Conservation (phyloP, 441 rosid genomes). For the Dalechampia spathulata region DNA sequence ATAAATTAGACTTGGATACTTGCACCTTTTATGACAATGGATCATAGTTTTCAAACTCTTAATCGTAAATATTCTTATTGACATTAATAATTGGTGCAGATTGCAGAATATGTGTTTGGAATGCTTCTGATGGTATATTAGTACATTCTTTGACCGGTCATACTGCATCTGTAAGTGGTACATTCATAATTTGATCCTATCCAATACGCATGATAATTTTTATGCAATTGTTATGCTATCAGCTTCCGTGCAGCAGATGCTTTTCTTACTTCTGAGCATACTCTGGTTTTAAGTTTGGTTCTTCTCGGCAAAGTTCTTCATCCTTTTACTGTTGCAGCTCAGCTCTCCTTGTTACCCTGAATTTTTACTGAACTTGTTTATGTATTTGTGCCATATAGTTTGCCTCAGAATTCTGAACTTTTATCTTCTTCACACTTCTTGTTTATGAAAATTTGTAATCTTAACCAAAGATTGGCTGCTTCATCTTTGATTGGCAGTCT, state of each 20-base stretch:
- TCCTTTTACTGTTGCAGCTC: conserved; percentile 8
- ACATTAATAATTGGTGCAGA: conserved; percentile 40
- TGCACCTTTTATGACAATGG: neutral
- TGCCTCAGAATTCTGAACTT: neutral
- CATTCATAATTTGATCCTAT: conserved; percentile 5
- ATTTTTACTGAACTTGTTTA: neutral
- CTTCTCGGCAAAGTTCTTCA: conserved; percentile 3
- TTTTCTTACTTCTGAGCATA: conserved; percentile 10
- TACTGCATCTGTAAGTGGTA: conserved; percentile 71
- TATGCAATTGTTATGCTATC: conserved; percentile 1
- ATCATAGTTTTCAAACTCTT: neutral
- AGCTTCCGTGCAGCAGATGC: too few species aligned
- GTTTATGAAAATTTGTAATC: neutral
- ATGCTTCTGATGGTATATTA: conserved; percentile 91
- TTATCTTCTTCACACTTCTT: conserved; percentile 1
- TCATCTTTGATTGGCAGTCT: conserved; percentile 49
- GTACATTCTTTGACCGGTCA: conserved; percentile 99
- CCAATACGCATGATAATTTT: neutral
- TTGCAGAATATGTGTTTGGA: conserved; percentile 99
- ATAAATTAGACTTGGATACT: neutral
- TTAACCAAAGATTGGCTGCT: conserved; percentile 17
- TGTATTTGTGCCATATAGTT: neutral
- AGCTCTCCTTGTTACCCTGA: neutral
- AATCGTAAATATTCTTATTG: conserved; percentile 7
- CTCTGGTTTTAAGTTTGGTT: too few species aligned